A percentile compares a stretch with the other conserved stretches of the same genome.
Conservation (phyloP, 495 filamentous ascomycete genomes). For the Daldinia loculata region DNA sequence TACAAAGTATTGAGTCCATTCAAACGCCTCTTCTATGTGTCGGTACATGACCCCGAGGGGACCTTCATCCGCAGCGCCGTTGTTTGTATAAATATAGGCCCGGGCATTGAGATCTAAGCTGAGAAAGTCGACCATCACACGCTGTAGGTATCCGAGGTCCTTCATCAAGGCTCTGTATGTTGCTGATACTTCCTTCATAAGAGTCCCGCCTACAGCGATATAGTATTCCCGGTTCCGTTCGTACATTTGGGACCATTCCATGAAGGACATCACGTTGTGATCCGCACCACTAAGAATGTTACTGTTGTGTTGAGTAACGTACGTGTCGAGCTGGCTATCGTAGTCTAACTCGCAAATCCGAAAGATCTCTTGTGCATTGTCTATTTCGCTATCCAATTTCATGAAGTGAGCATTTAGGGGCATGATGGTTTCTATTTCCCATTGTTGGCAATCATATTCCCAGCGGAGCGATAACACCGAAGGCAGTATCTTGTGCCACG, state of each 20-base stretch:
- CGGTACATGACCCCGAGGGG: neutral
- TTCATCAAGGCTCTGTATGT: conserved; percentile 2
- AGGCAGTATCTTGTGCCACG: neutral
- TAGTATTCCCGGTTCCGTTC: neutral
- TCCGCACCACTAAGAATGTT: neutral
- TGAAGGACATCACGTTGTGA: neutral
- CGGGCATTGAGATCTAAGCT: neutral
- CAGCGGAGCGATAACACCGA: neutral
- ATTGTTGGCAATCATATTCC: neutral
- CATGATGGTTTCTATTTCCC: neutral
- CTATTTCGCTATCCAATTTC: neutral
- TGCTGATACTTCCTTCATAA: neutral
- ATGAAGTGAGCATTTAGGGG: neutral
- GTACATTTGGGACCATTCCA: neutral
- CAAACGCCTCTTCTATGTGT: neutral
- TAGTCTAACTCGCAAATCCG: neutral
- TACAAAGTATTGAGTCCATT: neutral
- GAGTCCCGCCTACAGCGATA: conserved; percentile 8
- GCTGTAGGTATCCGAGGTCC: conserved; percentile 24
- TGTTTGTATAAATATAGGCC: neutral
- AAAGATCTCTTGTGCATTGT: neutral
- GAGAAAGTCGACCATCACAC: conserved; percentile 26
- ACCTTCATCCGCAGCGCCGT: neutral
- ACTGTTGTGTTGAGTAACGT: neutral
- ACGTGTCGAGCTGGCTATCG: neutral